These are phyloP conservation scores for Hypoxylon rickii DNA, from an alignment of 495 filamentous ascomycete species.

Conservation along the genomic window DNA sequence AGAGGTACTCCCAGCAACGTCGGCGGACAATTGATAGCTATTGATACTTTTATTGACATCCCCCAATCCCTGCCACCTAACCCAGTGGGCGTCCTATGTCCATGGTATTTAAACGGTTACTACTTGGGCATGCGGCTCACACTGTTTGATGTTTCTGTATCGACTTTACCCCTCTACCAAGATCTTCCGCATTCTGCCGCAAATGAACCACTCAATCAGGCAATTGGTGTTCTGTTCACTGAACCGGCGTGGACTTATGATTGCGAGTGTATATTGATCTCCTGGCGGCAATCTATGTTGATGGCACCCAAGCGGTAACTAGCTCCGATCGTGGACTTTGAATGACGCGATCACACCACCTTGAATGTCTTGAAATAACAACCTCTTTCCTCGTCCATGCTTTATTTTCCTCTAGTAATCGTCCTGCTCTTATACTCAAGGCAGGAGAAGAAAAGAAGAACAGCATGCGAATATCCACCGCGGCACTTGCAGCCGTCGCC, in stretches of 20 bases:
- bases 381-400: background rate
- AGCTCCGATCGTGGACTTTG: constrained; percentile 2
- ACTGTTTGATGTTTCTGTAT: background rate
- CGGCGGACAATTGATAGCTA: constrained; percentile 10
- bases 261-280: constrained; percentile 15
- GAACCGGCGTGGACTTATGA: constrained; percentile 7
- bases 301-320: constrained; percentile 23
- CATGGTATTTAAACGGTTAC: background rate
- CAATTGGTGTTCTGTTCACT: constrained; percentile 19
- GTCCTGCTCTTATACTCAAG: background rate
- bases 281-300: constrained; percentile 3
- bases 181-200: constrained; percentile 46
- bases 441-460: background rate
- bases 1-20: constrained; percentile 18
- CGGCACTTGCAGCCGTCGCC: constrained; percentile 12
- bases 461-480: constrained; percentile 12
- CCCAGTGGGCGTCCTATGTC: too few species aligned
- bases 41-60: background rate
- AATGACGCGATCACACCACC: constrained; percentile 14
- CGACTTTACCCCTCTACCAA: constrained; percentile 24
- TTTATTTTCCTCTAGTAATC: background rate
- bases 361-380: background rate
- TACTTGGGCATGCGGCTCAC: constrained; percentile 8
- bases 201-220: constrained; percentile 32
- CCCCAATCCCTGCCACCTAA: too few species aligned